Conservation (phyloP, 2,329 filamentous ascomycete genomes). For the Cordyceps cicadae region DNA sequence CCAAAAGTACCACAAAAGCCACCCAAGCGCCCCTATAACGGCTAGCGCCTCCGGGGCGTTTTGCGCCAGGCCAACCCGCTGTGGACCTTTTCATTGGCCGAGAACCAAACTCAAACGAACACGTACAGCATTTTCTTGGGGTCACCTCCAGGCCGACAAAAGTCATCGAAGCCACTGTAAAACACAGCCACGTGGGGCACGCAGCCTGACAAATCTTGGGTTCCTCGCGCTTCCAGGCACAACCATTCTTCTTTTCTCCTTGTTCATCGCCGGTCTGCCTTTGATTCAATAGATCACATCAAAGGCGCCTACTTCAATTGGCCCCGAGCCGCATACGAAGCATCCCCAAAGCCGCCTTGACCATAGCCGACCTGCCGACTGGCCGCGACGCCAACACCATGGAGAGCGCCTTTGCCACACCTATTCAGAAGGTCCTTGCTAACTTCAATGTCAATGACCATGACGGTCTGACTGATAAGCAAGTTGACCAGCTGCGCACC, state of each 20-base stretch:
- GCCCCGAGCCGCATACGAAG: background rate
- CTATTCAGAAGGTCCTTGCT: conserved; percentile 50
- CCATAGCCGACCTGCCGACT: background rate
- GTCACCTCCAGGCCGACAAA: background rate
- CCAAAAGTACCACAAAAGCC: background rate
- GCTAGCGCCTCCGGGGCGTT: background rate
- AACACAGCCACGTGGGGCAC: conserved; percentile 12
- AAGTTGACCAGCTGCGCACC: conserved; percentile 45
- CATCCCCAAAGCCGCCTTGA: background rate
- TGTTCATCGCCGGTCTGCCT: conserved; percentile 5
- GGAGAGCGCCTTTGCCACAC: conserved; percentile 55
- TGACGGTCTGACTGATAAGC: conserved; percentile 49
- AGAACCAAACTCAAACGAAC: conserved; percentile 17
- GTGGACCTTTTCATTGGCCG: conserved; percentile 1
- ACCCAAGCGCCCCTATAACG: background rate
- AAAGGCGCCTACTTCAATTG: conserved; percentile 3
- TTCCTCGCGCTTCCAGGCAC: conserved; percentile 2
- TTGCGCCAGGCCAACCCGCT: background rate
- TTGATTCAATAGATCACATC: conserved; percentile 5
- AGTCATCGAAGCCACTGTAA: conserved; percentile 3
- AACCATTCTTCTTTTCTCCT: conserved; percentile 5
- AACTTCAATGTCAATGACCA: conserved; percentile 48
- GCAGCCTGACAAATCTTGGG: conserved; percentile 11
- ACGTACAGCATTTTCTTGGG: conserved; percentile 20
- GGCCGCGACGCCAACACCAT: conserved; percentile 31